phyloP scores from a whole-genome alignment of 2,329 filamentous ascomycete species.

The Teratosphaeria zuluensis region DNA sequence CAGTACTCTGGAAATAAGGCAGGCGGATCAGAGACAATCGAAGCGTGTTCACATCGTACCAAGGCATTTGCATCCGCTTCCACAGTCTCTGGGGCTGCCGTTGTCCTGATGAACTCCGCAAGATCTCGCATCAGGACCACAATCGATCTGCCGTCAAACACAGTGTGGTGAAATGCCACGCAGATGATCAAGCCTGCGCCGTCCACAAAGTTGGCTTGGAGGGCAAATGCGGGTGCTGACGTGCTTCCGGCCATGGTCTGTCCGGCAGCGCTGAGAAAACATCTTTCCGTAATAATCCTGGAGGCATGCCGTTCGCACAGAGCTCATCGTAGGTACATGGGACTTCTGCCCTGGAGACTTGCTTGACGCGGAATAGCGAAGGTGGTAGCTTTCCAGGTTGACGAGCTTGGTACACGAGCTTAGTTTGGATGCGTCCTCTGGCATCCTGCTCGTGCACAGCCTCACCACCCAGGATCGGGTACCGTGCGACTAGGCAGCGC shows the following conservation, averaged over 20 bases:
- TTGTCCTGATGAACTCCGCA: no score
- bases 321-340: not conserved
- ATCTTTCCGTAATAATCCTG: not conserved
- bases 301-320: not conserved
- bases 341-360: not conserved
- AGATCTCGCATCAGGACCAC: no score
- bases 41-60: no score
- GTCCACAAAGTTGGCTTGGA: not conserved
- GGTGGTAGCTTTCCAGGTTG: not conserved
- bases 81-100: no score
- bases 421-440: not conserved
- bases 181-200: not conserved
- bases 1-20: no score
- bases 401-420: not conserved
- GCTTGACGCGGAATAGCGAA: not conserved
- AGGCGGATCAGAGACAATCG: no score
- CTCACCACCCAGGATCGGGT: not conserved
- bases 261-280: not conserved
- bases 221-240: not conserved
- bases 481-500: not conserved
- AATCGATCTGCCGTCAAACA: no score
- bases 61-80: no score
- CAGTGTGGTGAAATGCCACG: no score
- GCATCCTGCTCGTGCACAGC: not conserved
- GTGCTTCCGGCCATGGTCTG: not conserved